Percentiles rank a stretch among this genome's conserved stretches.
phyloP scores from a whole-genome alignment of 2,329 filamentous ascomycete species.

The Hortaea sp. region DNA sequence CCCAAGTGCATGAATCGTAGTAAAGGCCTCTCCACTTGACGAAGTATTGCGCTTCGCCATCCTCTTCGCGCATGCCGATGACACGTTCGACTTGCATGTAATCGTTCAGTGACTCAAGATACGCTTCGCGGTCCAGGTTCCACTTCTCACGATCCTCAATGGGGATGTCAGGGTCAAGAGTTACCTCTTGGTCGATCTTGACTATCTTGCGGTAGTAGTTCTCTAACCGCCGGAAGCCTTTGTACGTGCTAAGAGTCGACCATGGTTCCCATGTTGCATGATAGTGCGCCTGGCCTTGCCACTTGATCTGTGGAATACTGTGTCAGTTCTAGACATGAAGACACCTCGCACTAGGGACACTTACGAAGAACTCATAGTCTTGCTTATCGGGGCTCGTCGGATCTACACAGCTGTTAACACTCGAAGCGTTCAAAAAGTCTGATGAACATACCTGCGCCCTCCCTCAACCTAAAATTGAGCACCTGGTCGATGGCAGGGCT shows the following conservation, averaged over 20 bases:
- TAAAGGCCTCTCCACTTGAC: constrained; percentile 83
- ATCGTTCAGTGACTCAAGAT: constrained; percentile 78
- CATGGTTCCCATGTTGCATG: constrained; percentile 92
- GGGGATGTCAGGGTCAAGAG: constrained; percentile 61
- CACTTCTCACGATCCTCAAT: constrained; percentile 87
- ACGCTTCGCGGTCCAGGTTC: constrained; percentile 86
- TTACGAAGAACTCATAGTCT: constrained; percentile 70
- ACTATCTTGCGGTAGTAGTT: constrained; percentile 88
- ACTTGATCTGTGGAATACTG: constrained; percentile 62
- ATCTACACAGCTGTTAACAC: constrained; percentile 10
- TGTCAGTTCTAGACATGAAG: constrained; percentile 11
- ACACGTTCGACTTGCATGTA: constrained; percentile 89
- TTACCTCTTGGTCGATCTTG: constrained; percentile 66
- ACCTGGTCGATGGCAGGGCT: constrained; percentile 89
- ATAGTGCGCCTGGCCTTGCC: constrained; percentile 90
- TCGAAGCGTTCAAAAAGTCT: neutral
- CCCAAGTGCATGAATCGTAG: constrained; percentile 95
- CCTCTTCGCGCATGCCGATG: constrained; percentile 71
- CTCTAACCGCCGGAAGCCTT: constrained; percentile 79
- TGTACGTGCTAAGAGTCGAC: constrained; percentile 62
- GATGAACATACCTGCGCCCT: constrained; percentile 39
- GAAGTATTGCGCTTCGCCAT: constrained; percentile 76
- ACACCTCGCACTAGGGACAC: constrained; percentile 11
- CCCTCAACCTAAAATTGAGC: constrained; percentile 72
- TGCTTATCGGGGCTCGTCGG: constrained; percentile 45